A percentile compares a stretch with the other conserved stretches of the same genome.
These are phyloP conservation scores for Beauveria medogensis DNA, from an alignment of 2,329 filamentous ascomycete genomes.

Conservation along the genomic window DNA sequence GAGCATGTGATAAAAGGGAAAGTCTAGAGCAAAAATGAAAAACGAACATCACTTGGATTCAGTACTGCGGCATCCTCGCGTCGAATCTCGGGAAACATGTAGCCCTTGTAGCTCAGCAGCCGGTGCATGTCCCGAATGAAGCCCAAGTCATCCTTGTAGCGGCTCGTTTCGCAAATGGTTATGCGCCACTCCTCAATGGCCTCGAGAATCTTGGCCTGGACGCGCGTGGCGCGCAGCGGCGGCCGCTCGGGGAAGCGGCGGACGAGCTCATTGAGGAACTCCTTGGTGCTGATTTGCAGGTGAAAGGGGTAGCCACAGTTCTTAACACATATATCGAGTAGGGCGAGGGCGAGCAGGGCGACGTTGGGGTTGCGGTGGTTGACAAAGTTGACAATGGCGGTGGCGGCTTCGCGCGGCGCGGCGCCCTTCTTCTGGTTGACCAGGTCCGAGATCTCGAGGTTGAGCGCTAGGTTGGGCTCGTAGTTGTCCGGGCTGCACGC, in stretches of 20 bases:
- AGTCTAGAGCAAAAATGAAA: background rate
- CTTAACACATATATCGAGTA: conserved; percentile 98
- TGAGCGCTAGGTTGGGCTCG: conserved; percentile 92
- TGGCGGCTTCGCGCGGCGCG: conserved; percentile 87
- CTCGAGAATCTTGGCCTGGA: conserved; percentile 89
- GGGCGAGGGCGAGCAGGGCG: conserved; percentile 76
- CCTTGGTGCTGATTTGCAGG: conserved; percentile 95
- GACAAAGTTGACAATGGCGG: conserved; percentile 86
- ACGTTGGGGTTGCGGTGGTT: conserved; percentile 98
- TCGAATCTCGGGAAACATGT: conserved; percentile 86
- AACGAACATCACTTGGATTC: conserved; percentile 87
- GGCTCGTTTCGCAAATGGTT: conserved; percentile 95
- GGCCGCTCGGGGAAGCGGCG: conserved; percentile 91
- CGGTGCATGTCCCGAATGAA: conserved; percentile 98
- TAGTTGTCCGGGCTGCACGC: conserved; percentile 96
- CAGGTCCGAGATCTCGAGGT: conserved; percentile 91
- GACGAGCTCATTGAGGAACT: conserved; percentile 97
- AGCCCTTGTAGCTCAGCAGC: conserved; percentile 91
- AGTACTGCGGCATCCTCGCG: conserved; percentile 92
- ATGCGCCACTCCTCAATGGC: conserved; percentile 97
- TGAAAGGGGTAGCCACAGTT: conserved; percentile 99
- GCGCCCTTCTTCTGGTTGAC: conserved; percentile 97
- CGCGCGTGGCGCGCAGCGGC: conserved; percentile 73
- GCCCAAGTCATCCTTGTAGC: conserved; percentile 94
- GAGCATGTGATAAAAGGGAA: background rate